phyloP scores from a whole-genome alignment of 495 filamentous ascomycete genomes.

The Amphirosellinia nigrospora region DNA sequence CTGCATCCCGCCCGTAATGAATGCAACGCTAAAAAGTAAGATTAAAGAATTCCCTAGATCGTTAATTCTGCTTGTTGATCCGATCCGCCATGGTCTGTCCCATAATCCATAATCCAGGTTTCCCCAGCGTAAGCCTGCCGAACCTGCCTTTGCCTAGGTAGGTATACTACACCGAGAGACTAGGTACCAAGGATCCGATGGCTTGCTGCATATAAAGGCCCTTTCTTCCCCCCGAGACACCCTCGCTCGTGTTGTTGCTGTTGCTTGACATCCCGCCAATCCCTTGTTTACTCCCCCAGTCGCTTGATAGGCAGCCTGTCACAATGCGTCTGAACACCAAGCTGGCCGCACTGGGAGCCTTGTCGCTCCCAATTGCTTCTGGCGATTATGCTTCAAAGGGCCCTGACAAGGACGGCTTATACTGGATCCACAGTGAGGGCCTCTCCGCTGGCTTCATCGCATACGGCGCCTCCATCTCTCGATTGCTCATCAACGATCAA shows the following conservation, averaged over 20 bases:
- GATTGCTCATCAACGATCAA: conserved; percentile 75
- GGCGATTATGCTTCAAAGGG: conserved; percentile 33
- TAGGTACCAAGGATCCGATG: background rate
- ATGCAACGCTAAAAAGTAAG: conserved; percentile 31
- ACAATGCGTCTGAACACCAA: conserved; percentile 39
- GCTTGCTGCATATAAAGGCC: conserved; percentile 9
- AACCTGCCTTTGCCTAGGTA: background rate
- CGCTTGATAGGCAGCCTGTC: background rate
- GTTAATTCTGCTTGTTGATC: conserved; percentile 33
- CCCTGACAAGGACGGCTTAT: conserved; percentile 62
- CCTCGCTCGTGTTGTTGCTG: background rate
- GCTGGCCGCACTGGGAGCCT: conserved; percentile 36
- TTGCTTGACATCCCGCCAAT: conserved; percentile 6
- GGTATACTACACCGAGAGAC: background rate
- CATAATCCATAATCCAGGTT: background rate
- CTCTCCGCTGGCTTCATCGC: conserved; percentile 78
- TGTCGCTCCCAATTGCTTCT: conserved; percentile 35
- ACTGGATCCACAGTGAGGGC: conserved; percentile 73
- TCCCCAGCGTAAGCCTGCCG: background rate
- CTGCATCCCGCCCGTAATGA: conserved; percentile 33
- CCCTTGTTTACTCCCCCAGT: background rate
- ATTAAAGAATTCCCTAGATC: conserved; percentile 35
- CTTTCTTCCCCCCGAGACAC: conserved; percentile 9
- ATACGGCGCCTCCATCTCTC: conserved; percentile 79
- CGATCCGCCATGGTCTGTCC: conserved; percentile 12